Conservation (phyloP, 2,329 filamentous ascomycete genomes). For the Cladosporium austrohemisphaericum region DNA sequence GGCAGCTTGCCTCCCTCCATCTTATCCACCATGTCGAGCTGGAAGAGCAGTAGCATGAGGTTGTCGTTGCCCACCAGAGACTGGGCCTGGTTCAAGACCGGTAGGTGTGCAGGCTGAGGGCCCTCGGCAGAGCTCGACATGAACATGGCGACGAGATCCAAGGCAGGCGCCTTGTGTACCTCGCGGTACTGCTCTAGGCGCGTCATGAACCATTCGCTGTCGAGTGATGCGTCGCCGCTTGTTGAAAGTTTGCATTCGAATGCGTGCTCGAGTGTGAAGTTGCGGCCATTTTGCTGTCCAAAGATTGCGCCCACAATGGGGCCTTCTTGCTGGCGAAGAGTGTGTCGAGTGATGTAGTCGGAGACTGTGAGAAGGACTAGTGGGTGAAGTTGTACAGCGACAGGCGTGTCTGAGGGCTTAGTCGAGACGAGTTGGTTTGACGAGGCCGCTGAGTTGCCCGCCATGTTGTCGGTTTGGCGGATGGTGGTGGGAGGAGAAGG, state of each 20-base stretch:
- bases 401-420: slow-evolving; percentile 62
- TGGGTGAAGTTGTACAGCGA: slow-evolving; percentile 82
- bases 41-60: slow-evolving; percentile 82
- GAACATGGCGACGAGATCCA: slow-evolving; percentile 68
- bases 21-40: slow-evolving; percentile 57
- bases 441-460: slow-evolving; percentile 24
- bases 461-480: slow-evolving; percentile 29
- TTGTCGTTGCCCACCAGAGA: slow-evolving; percentile 62
- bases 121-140: slow-evolving; percentile 67
- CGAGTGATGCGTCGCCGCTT: slow-evolving; percentile 54
- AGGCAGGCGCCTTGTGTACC: slow-evolving; percentile 77
- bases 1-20: slow-evolving; percentile 76
- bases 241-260: slow-evolving; percentile 70
- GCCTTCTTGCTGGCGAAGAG: slow-evolving; percentile 67
- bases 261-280: slow-evolving; percentile 87
- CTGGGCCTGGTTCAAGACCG: slow-evolving; percentile 70
- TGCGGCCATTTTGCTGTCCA: slow-evolving; percentile 84
- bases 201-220: slow-evolving; percentile 68
- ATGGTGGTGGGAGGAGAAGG: neutral
- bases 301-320: slow-evolving; percentile 84
- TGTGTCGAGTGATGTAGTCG: slow-evolving; percentile 91
- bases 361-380: slow-evolving; percentile 94
- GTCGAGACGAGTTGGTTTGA: slow-evolving; percentile 43
- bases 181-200: slow-evolving; percentile 85
- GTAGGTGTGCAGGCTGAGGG: slow-evolving; percentile 63